Evolutionary conservation across 179 eudicot species (phyloP), one percentile per base, ranked within the genome.

Genomic region (Amaranthus tricolor): DNA sequence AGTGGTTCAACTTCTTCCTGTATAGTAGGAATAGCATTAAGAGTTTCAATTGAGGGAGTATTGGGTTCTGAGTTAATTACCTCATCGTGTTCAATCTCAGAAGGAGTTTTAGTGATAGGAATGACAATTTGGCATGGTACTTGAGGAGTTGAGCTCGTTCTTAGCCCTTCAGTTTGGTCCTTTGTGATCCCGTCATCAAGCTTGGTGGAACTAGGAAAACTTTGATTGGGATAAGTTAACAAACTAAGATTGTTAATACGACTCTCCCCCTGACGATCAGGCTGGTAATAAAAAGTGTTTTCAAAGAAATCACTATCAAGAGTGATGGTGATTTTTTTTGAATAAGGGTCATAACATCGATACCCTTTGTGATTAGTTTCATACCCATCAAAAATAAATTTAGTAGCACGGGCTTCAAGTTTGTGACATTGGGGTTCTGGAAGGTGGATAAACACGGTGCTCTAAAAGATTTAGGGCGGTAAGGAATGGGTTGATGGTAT

Each of bases 221-320:
- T 10, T 60, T n/a, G 24, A n/a, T 16, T 20, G 17, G 66, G 12
- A 62, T 62, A 62, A 2, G 66, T 62, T n/a, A 62, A 62, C 66
- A 43, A 62, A 3, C 45, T 62, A 21, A 62, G 66, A 62, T 12
- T 43, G 66, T 62, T 43, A 62, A 21, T 62, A 1, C 43, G 5
- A 68, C 31, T 68, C 71, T 68, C 71, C 71, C 71, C 71, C 57
- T 49, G 57, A 49, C 31, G 14, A 21, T 16, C 45, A 62, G 12
- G 66, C 11, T 21, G 66, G 12, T 24, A 62, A 19, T 20, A 21
- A 31, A n/a, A 60, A 0, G 63, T 60, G 21, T 10, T 8, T 40
- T 66, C 70, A 47, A 66, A 44, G 47, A 66, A 66, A 19, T 66
- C 53, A 66, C 70, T 44, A 44, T 66, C 53, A 13, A 66, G 7